Percentiles rank a stretch among this genome's conserved stretches.
Evolutionary conservation across 108 stramenopile genomes (phyloP).

Genomic region (Pseudonitzschia delicatissima): DNA sequence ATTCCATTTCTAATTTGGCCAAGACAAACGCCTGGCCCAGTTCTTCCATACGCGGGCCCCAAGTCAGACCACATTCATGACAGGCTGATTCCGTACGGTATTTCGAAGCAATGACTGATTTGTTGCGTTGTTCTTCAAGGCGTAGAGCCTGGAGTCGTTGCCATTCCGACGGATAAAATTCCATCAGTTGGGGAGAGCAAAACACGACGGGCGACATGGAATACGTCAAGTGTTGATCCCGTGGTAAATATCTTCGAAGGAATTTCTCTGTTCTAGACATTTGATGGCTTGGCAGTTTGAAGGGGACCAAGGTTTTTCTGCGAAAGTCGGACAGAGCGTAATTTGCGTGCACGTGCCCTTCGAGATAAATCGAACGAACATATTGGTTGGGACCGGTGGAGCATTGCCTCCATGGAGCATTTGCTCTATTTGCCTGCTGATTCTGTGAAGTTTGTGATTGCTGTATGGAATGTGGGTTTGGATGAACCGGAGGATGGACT

Average conservation of each 20-base stretch:
- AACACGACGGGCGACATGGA: conserved; percentile 18
- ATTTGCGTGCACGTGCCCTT: conserved; percentile 56
- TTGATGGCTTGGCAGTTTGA: conserved; percentile 12
- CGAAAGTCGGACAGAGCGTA: conserved; percentile 51
- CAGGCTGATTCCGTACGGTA: conserved; percentile 55
- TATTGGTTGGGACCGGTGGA: conserved; percentile 27
- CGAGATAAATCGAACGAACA: conserved; percentile 50
- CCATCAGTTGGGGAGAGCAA: conserved; percentile 44
- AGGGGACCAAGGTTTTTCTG: conserved; percentile 39
- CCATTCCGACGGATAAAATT: conserved; percentile 28
- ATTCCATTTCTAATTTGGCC: conserved; percentile 35
- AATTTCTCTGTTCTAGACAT: background rate
- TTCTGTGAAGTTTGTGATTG: background rate
- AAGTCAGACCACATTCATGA: conserved; percentile 32
- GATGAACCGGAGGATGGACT: background rate
- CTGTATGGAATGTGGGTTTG: background rate
- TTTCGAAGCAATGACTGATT: conserved; percentile 25
- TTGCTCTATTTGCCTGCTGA: background rate
- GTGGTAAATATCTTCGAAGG: background rate
- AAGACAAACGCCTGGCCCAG: conserved; percentile 54
- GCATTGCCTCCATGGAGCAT: conserved; percentile 27
- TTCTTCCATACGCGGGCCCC: conserved; percentile 60
- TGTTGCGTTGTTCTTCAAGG: conserved; percentile 31
- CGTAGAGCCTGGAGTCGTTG: conserved; percentile 28
- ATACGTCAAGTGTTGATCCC: background rate